Evolutionary conservation across 257 asterid species (phyloP), one percentile per base, ranked within the genome.

Genomic region (Misopates orontium): DNA sequence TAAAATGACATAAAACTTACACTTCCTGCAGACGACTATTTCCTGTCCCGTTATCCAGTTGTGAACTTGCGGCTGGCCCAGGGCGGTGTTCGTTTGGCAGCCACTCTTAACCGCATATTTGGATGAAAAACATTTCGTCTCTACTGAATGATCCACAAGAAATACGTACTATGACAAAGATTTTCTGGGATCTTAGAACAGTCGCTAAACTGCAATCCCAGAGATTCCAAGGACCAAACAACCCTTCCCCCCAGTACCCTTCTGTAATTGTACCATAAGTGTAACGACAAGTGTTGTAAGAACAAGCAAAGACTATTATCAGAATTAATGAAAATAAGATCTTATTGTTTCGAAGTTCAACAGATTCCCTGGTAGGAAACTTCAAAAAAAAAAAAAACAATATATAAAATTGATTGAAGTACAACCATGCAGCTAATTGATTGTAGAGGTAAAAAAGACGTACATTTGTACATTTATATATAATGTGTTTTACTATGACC

Each of bases 31-130:
- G 97, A 92, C 70, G 82, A 81, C 28, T 92, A 92, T 73, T 92
- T 89, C 75, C 23, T 64, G 14, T 74, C 85, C 14, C 88, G 96
- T 42, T 71, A 66, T 22, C 91, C 94, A 23, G 83, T 77, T 15
- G 94, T 84, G 68, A 78, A 82, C 54, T 59, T 79, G 77, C 73
- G 97, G 44, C 77, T 92, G 49, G 97, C 96, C 72, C 96, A 92
- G 71, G 96, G 90, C 0, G 96, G 97, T 31, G 96, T 92, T 23
- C 95, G 96, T 24, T 63, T 92, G 56, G 97, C 98, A 15, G 95
- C 97, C 16, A 84, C 82, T 19, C 89, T 92, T 23, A 92, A 92
- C 76, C 88, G 91, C 18, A 84, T 92, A 71, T 92, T 92, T 50
- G 83, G 85, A 71, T 85, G 73, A 75, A 20, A 21, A 5, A 36